Evolutionary conservation across 495 filamentous ascomycete species (phyloP).

Genomic region (Neurospora intermedia): DNA sequence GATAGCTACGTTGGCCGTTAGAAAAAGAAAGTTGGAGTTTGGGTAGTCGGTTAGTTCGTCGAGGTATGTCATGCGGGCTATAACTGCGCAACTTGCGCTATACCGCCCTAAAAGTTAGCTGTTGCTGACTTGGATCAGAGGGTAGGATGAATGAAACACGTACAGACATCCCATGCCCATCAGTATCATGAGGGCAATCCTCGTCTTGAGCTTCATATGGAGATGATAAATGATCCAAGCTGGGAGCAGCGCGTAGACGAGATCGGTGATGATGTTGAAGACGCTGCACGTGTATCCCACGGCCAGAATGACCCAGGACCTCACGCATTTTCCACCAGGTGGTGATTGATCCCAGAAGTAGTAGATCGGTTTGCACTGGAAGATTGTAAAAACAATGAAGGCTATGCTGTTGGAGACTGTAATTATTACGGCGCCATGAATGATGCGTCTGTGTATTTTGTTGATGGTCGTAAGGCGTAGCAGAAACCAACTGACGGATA

Average conservation of each 20-base stretch:
- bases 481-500: slow-evolving; percentile 23
- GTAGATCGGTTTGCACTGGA: slow-evolving; percentile 17
- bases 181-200: slow-evolving; percentile 11
- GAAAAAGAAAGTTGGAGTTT: slow-evolving; percentile 16
- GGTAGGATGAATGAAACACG: neutral
- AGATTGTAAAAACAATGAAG: slow-evolving; percentile 12
- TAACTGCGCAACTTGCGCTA: slow-evolving; percentile 21
- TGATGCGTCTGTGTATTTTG: slow-evolving; percentile 10
- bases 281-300: slow-evolving; percentile 17
- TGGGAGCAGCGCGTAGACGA: slow-evolving; percentile 24
- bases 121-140: neutral
- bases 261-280: slow-evolving; percentile 20
- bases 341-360: slow-evolving; percentile 17
- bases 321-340: slow-evolving; percentile 14
- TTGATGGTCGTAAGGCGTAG: slow-evolving; percentile 16
- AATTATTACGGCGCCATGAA: slow-evolving; percentile 10
- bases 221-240: slow-evolving; percentile 20
- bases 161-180: slow-evolving; percentile 16
- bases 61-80: slow-evolving; percentile 18
- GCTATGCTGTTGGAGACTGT: slow-evolving; percentile 7
- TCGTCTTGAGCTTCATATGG: slow-evolving; percentile 14
- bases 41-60: neutral
- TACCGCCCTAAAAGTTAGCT: neutral
- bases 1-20: slow-evolving; percentile 19
- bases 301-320: slow-evolving; percentile 7